phyloP scores from a whole-genome alignment of 83 land plant species.

The Thuja plicata region DNA sequence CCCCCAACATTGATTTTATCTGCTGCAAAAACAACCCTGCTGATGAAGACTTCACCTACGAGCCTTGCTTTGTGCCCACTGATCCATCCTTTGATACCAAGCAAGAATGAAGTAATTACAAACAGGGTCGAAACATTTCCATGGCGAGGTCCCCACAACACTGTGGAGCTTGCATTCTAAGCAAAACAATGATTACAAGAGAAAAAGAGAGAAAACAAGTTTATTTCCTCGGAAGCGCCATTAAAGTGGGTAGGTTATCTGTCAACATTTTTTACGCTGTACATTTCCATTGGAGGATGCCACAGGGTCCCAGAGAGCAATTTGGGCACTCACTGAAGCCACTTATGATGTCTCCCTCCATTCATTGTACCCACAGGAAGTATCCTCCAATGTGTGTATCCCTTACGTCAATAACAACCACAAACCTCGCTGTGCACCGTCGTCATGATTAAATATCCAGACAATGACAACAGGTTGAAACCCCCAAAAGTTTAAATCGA shows the following conservation, averaged over 20 bases:
- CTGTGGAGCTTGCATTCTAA: background rate
- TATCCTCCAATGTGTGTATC: background rate
- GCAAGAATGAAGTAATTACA: background rate
- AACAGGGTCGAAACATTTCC: background rate
- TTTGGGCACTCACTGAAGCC: background rate
- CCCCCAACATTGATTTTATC: background rate
- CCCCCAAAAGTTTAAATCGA: background rate
- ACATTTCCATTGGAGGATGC: background rate
- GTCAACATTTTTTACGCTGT: background rate
- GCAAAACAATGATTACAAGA: background rate
- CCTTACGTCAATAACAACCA: background rate
- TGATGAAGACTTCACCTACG: background rate
- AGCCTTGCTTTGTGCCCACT: background rate
- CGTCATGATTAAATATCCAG: background rate
- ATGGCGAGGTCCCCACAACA: background rate
- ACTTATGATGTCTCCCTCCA: background rate
- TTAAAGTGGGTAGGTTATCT: background rate
- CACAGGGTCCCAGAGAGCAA: background rate
- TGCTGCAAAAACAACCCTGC: background rate
- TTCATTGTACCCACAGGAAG: background rate
- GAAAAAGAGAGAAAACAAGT: background rate
- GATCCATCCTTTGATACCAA: background rate
- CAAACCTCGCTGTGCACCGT: background rate
- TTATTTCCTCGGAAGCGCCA: slow-evolving; percentile 1
- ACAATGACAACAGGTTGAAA: background rate